Evolutionary conservation across 192 early-diverging fungal species (phyloP), one percentile per base, ranked within the genome.

Genomic region (Backusella morwellensis): DNA sequence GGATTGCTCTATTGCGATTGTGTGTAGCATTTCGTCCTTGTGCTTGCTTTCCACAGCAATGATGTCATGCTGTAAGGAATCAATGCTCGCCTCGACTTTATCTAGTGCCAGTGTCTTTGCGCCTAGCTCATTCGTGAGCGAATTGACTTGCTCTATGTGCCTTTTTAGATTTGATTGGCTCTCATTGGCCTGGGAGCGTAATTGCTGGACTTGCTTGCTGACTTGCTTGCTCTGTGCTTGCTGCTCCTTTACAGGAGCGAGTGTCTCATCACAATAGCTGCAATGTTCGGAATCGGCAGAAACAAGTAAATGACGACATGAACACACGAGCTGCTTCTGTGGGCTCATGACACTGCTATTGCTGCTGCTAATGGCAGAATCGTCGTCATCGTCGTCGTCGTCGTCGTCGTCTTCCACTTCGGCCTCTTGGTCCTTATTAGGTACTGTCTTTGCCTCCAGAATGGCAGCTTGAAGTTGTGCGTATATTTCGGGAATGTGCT

Each of bases 1-100:
- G 42, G 93, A 91, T 70, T 92, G 88, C 67, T 96, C 92, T 69
- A 98, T 86, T 79, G 95, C 93, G 0, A 90, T 90, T 0, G 90
- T 88, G 74, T 91, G 89, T 76, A 93, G 90, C 38, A 96, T 90
- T 82, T 93, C 92, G 59, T 93, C 93, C 26, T 92, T 81, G 32
- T 92, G 87, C 68, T 93, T 94, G 36, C 91, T 87, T 52, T 91
- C 88, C 66, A 95, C 70, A 17, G 86, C 70, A 21, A 86, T 75
- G 77, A 95, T 78, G 78, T 94, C 93, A 15, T 78, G 70, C 73
- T 89, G 85, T n/a, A 88, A 82, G 17, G 74, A 75, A 7, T 75
- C 21, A 23, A 75, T 75, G 11, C 19, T 15, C 23, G 56, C 26
- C 23, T 35, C 40, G 7, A 63, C 3, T 4, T 19, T 68, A 4